Percentiles rank a stretch among this genome's conserved stretches.
phyloP scores from a whole-genome alignment of 1,139 yeast species.

The Taphrina populina region DNA sequence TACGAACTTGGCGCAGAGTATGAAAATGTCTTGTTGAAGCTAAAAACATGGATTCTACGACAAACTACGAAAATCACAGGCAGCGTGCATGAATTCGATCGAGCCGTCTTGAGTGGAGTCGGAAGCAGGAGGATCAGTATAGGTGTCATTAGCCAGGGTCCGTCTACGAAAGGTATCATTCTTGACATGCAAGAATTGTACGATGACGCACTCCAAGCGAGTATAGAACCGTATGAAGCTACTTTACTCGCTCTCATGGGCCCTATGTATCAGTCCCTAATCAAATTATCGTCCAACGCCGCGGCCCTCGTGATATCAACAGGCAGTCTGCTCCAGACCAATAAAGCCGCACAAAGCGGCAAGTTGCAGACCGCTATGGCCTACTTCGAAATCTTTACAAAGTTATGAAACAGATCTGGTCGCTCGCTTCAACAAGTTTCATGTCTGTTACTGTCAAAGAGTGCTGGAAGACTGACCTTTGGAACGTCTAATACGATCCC shows the following conservation, averaged over 20 bases:
- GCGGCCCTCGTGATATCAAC: not conserved
- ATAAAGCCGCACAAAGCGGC: not conserved
- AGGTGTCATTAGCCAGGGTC: conserved; percentile 30
- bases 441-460: no score
- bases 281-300: not conserved
- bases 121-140: not conserved
- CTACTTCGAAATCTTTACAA: conserved; percentile 14
- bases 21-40: conserved; percentile 17
- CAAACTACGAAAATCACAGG: conserved; percentile 21
- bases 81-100: conserved; percentile 13
- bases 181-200: conserved; percentile 12
- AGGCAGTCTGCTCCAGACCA: not conserved
- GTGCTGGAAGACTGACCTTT: no score
- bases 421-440: no score
- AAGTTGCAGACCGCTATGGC: conserved; percentile 11
- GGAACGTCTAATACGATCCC: no score
- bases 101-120: not conserved
- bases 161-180: conserved; percentile 22
- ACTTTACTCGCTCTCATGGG: conserved; percentile 5
- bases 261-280: conserved; percentile 2
- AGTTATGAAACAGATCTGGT: not conserved
- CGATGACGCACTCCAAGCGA: conserved; percentile 8
- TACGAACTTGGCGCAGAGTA: conserved; percentile 22
- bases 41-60: conserved; percentile 20
- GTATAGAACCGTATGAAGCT: not conserved